A percentile compares a stretch with the other conserved stretches of the same genome.
Evolutionary conservation across 192 early-diverging fungal genomes (phyloP).

Genomic region (Podila epicladia): DNA sequence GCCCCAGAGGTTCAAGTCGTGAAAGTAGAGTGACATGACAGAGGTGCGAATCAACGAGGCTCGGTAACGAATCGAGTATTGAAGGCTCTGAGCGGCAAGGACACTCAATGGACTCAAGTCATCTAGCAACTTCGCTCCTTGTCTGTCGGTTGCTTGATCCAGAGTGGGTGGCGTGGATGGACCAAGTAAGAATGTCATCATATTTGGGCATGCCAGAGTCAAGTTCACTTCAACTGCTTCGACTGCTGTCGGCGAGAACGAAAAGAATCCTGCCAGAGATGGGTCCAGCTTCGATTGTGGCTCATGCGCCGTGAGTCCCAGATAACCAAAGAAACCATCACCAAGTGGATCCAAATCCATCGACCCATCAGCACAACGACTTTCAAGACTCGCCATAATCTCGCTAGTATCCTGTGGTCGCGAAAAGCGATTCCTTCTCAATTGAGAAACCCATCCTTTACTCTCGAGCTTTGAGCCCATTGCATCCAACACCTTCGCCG

Average conservation of each 20-base stretch:
- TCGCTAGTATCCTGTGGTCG: neutral
- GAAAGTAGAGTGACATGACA: slow-evolving; percentile 58
- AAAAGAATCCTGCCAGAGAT: slow-evolving; percentile 24
- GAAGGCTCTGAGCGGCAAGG: slow-evolving; percentile 28
- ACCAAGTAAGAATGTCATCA: slow-evolving; percentile 21
- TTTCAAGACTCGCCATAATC: neutral
- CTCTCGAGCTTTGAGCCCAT: slow-evolving; percentile 6
- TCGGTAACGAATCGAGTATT: slow-evolving; percentile 30
- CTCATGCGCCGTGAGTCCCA: neutral
- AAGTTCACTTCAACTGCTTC: slow-evolving; percentile 3
- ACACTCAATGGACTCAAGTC: slow-evolving; percentile 42
- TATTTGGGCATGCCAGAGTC: slow-evolving; percentile 18
- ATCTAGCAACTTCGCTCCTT: neutral
- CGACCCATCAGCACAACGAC: neutral
- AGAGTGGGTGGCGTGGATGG: neutral
- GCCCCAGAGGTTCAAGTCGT: slow-evolving; percentile 52
- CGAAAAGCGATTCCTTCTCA: neutral
- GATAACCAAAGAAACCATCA: neutral
- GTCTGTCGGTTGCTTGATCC: neutral
- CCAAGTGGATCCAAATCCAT: neutral
- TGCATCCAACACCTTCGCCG: slow-evolving; percentile 7
- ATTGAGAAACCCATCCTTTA: slow-evolving; percentile 16
- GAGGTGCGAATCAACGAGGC: slow-evolving; percentile 53
- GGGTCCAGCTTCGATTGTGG: slow-evolving; percentile 2
- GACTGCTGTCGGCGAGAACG: slow-evolving; percentile 7